Evolutionary conservation across 805 yeast species (phyloP), one percentile per base, ranked within the genome.

Genomic region (Candida ponderosae): DNA sequence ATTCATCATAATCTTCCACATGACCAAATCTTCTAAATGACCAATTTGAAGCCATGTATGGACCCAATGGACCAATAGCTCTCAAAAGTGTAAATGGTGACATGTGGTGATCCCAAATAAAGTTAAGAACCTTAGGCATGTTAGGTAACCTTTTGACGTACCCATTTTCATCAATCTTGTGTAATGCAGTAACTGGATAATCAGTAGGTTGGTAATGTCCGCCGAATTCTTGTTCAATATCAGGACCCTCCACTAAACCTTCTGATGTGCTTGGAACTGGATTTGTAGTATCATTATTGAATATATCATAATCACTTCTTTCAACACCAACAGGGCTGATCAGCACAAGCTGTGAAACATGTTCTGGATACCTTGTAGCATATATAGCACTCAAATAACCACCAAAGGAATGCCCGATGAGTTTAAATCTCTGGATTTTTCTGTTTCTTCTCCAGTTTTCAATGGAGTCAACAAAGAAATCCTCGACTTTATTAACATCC

Each of bases 251-350:
- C 28, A 39, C 44, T 4, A 43, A 17, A 5, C 37, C 38, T 18
- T 40, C 33, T 14, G 31, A 11, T 6, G 36, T 30, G 18, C 33
- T 31, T 7, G 39, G 20, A 3, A 31, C 11, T 0, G 24, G 28
- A 24, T 24, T 20, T n/a, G 33, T 4, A 10, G 16, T 30, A 6
- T 27, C 30, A 6, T 16, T 11, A 13, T 31, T 10, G 15, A 31
- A 28, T 6, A 56, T 33, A 33, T 58, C 61, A 41, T 46, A 57
- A 4, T 44, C 71, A 36, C 76, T 74, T 33, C 80, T 63, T 47
- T 81, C 89, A 11, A 81, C 74, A 1, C 89, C 89, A 7, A 82
- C 88, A 0, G 89, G 89, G 36, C 82, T 74, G 10, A 79, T 68
- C 19, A 81, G 62, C 2, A 81, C 63, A 47, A 81, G 56, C 42